Evolutionary conservation across 805 yeast genomes (phyloP), one percentile per base, ranked within the genome.

Genomic region (Ogataea naganishii): DNA sequence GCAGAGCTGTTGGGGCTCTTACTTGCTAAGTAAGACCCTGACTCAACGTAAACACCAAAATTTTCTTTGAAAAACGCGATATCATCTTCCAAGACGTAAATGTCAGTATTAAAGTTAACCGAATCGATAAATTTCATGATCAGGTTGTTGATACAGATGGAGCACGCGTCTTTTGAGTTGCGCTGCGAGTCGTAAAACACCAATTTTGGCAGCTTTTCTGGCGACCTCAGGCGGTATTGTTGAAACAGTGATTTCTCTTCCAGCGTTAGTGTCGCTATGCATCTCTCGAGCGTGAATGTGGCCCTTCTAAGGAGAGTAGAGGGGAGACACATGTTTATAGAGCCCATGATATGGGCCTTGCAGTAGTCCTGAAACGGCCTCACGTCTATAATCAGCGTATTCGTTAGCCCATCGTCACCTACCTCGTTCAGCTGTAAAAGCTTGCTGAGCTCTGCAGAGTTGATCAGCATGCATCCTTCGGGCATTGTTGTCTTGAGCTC

Each of bases 311-410:
- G 58, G 24, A 88, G 61, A 1, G 96, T 88, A n/a, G 95, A 80
- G 2, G 97, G 96, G 10, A 88, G 57, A 51, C 94, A 83, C 21
- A 89, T 67, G 49, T 84, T 84, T 26, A 83, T 60, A 1, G 96
- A 70, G 24, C 68, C 61, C 4, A 43, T 45, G 9, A 89, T 53
- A 37, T 78, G 85, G 3, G 64, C 47, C 35, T 63, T 68, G 24
- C 76, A 66, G 48, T 61, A 84, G 34, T 82, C 89, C 15, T 81
- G 75, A 47, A 76, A 84, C 0, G 96, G 83, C 32, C 97, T 61
- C 8, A 81, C 77, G 49, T 88, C 97, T 11, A 85, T 58, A 3
- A 80, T 44, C n/a, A 83, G 41, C 4, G 66, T 37, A 23, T 46
- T 47, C 10, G 54, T 38, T 12, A 50, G 32, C 2, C 46, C 48